Evolutionary conservation across 331 rosid genomes (phyloP).

Genomic region (Rhamnella rubrinervis): DNA sequence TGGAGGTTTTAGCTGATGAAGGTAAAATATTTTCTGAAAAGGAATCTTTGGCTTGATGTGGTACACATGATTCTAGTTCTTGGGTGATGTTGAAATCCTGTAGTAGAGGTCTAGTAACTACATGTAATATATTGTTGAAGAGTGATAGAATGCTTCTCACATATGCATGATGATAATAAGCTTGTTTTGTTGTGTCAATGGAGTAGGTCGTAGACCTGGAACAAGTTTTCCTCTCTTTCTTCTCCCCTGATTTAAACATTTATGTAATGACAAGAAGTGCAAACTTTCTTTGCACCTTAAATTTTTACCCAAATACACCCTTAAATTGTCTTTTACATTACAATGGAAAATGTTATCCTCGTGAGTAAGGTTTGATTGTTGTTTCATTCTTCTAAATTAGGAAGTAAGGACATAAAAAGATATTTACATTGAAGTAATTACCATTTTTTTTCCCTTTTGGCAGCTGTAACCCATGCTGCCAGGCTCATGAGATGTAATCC

Average conservation of each 20-base stretch:
- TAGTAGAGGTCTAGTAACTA: too few species aligned
- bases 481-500: conserved; percentile 78
- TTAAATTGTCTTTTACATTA: conserved; percentile 6
- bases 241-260: too few species aligned
- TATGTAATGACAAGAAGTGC: too few species aligned
- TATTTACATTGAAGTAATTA: conserved; percentile 11
- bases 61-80: neutral
- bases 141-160: too few species aligned
- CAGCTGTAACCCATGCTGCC: conserved; percentile 76
- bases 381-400: neutral
- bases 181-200: too few species aligned
- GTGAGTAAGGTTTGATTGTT: too few species aligned
- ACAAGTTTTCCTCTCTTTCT: too few species aligned
- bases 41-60: conserved; percentile 9
- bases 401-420: conserved; percentile 3
- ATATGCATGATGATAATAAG: too few species aligned
- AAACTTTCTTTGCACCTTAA: too few species aligned
- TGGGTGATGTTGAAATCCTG: too few species aligned
- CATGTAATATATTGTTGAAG: too few species aligned
- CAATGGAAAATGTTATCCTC: neutral
- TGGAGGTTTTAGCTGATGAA: conserved; percentile 76
- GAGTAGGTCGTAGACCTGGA: too few species aligned
- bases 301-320: neutral
- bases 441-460: conserved; percentile 29
- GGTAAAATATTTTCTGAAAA: conserved; percentile 46